Conservation (phyloP, 2,329 filamentous ascomycete genomes). For the Fusarium robinianum region DNA sequence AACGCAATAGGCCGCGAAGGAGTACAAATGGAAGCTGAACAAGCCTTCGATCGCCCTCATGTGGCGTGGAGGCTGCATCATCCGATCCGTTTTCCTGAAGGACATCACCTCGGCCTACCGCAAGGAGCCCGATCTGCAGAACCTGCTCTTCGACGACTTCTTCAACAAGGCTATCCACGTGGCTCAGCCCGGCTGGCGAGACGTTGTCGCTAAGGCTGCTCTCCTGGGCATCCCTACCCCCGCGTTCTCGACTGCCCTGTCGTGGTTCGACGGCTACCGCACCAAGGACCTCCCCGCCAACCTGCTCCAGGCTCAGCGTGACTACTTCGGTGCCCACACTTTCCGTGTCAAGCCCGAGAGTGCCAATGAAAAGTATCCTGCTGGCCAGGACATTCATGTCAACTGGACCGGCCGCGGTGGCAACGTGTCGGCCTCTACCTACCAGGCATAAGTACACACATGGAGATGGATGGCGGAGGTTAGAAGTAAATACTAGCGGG, state of each 20-base stretch:
- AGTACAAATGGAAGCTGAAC: constrained; percentile 99
- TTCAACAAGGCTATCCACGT: constrained; percentile 99
- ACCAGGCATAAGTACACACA: constrained; percentile 75
- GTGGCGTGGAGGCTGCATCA: constrained; percentile 99
- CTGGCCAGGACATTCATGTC: constrained; percentile 90
- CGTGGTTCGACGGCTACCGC: constrained; percentile 99
- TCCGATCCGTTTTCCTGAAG: constrained; percentile 99
- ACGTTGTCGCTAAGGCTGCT: constrained; percentile 88
- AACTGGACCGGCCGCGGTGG: constrained; percentile 99
- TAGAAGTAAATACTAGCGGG: no score
- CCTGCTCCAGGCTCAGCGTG: constrained; percentile 96
- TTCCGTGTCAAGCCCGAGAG: constrained; percentile 84
- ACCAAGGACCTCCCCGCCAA: constrained; percentile 97
- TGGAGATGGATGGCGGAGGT: no score
- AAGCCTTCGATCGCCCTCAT: constrained; percentile 99
- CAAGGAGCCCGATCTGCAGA: constrained; percentile 91
- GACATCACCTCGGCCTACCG: constrained; percentile 98
- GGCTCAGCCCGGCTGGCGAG: constrained; percentile 90
- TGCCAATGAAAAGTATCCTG: constrained; percentile 78
- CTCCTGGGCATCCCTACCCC: constrained; percentile 95
- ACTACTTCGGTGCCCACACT: constrained; percentile 97
- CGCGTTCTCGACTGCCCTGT: constrained; percentile 94
- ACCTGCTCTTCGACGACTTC: constrained; percentile 98
- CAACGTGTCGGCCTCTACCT: constrained; percentile 95
- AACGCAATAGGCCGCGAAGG: constrained; percentile 75